Conservation (phyloP, 306 rosid species). For the Argentina anserina region DNA sequence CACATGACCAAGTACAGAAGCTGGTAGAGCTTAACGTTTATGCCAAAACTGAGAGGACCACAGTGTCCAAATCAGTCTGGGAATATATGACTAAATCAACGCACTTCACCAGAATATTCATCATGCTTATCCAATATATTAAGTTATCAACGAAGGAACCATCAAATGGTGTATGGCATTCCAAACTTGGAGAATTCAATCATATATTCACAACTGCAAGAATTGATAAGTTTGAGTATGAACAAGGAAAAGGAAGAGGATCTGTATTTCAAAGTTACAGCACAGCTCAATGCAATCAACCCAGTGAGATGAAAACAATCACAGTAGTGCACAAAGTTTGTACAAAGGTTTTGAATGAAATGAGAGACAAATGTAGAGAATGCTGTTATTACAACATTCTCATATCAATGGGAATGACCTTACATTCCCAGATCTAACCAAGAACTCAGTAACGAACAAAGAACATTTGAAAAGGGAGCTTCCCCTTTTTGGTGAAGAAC, state of each 20-base stretch:
- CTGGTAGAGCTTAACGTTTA: background rate
- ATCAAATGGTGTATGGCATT: background rate
- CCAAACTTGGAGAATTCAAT: background rate
- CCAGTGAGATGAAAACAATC: slow-evolving; percentile 38
- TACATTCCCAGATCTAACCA: slow-evolving; percentile 51
- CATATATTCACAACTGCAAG: background rate
- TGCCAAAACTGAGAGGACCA: background rate
- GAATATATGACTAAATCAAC: background rate
- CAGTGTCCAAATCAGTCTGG: background rate
- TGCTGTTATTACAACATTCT: slow-evolving; percentile 35
- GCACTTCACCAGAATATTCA: background rate
- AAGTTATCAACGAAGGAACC: background rate
- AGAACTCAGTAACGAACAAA: slow-evolving; percentile 32
- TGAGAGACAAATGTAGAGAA: slow-evolving; percentile 37
- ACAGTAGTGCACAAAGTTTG: slow-evolving; percentile 35
- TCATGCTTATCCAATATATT: background rate
- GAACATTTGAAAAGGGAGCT: slow-evolving; percentile 34
- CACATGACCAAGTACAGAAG: slow-evolving; percentile 5
- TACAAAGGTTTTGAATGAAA: slow-evolving; percentile 37
- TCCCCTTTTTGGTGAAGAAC: slow-evolving; percentile 48
- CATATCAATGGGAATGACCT: slow-evolving; percentile 47
- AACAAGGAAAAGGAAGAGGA: slow-evolving; percentile 4
- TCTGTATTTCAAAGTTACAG: slow-evolving; percentile 12
- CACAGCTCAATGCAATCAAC: slow-evolving; percentile 29
- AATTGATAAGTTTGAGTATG: background rate